These are phyloP conservation scores for Trichoderma breve DNA, from an alignment of 2,329 filamentous ascomycete species.

Conservation along the genomic window DNA sequence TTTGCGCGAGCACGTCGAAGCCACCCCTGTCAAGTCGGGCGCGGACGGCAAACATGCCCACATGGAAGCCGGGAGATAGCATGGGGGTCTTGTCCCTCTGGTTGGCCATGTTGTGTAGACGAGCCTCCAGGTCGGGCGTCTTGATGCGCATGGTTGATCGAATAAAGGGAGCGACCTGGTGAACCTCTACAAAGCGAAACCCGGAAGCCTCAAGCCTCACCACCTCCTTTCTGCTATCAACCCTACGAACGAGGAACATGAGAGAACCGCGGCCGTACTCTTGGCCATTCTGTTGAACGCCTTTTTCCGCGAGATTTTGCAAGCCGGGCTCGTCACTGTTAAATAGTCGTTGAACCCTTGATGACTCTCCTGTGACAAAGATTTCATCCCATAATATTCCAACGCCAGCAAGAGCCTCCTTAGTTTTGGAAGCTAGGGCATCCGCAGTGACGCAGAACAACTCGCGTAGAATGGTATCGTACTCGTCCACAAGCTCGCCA, in stretches of 20 bases:
- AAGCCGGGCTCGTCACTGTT: background rate
- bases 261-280: background rate
- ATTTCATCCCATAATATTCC: background rate
- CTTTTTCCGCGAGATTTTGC: background rate
- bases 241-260: background rate
- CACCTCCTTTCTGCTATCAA: background rate
- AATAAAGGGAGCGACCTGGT: background rate
- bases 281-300: background rate
- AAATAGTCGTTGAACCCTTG: background rate
- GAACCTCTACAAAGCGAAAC: background rate
- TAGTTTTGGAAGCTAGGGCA: background rate
- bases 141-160: background rate
- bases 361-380: background rate
- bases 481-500: background rate
- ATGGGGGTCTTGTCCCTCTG: background rate
- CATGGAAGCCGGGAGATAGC: background rate
- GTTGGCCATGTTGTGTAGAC: background rate
- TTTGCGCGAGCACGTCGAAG: background rate
- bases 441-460: background rate
- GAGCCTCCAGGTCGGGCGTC: background rate
- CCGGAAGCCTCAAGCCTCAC: background rate
- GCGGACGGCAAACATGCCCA: background rate
- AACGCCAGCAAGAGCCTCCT: background rate
- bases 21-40: background rate
- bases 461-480: background rate